Base-by-base conservation (phyloP, 305 asterid species). In the Fraxinus floribunda region DNA sequence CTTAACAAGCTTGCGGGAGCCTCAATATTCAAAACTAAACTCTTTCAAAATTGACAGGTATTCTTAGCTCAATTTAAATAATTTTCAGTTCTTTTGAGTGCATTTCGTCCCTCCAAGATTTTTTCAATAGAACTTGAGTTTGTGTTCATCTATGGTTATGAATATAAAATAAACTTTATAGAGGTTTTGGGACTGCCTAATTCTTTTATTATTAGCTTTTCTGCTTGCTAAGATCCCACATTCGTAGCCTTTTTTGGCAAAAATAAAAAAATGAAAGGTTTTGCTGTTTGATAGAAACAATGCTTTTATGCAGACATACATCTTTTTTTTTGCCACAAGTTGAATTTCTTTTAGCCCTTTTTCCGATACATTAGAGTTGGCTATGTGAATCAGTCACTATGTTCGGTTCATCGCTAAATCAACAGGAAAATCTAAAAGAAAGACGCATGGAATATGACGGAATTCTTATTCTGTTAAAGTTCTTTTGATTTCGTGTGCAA, bases 1-100 rank as follows among this genome's bases (percentile, higher is more conserved):
- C 66, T 1, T 74, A 80, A 80, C 75, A 52, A 84, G 80, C 62
- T 32, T 80, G 70, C 34, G 66, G 66, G 6, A 39, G 41, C 20
- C 16, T 60, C 78, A 80, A 71, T 22, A 26, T 20, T 32, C 76
- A 49, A 8, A 64, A 76, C 34, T 76, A 49, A 68, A 29, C 82
- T 72, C 80, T 77, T 60, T 71, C 82, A 30, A 71, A 6, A 30
- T 32, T 71, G 39, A 5, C 0, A 32, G 76, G 76, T 30, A 8
- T 68, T 68, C 38, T 68, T 16, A 10, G 39, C 38, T 62, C 32
- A 18, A 18, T 60, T 60, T 32, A 20, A 18, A 64, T 22, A 24
- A 24, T 64, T 5, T 79, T 39, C 73, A 22, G 20, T 32, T 79
- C 49, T 76, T 30, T 57, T 57, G 66, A 13, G 29, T 38, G 74